Conservation (phyloP, 163 green algal genomes). For the Prototheca cutis region DNA sequence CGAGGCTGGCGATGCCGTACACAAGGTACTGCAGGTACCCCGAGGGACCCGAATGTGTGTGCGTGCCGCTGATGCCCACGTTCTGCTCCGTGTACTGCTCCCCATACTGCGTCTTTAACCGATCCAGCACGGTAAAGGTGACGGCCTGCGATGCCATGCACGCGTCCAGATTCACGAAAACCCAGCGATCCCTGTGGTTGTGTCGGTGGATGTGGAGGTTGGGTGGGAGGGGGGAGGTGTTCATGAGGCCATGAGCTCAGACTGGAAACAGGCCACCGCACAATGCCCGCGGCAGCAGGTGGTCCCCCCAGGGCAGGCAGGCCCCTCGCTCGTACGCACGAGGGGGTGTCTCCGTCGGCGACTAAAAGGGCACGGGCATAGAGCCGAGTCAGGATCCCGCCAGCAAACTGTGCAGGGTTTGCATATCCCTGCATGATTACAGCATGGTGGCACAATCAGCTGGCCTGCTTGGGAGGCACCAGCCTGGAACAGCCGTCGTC, state of each 20-base stretch:
- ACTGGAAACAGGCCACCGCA: too few species aligned
- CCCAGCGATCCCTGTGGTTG: slow-evolving; percentile 38
- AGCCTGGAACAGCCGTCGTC: not conserved
- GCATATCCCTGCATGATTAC: slow-evolving; percentile 72
- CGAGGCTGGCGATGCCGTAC: slow-evolving; percentile 63
- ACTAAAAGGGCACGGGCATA: slow-evolving; percentile 67
- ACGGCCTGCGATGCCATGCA: slow-evolving; percentile 81
- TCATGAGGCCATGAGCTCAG: not conserved
- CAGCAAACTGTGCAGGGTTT: slow-evolving; percentile 51
- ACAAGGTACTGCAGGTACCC: slow-evolving; percentile 71
- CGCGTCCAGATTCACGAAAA: slow-evolving; percentile 77
- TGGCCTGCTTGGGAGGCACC: not conserved
- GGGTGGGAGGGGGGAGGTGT: not conserved
- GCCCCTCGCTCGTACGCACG: slow-evolving; percentile 5
- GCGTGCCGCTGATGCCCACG: slow-evolving; percentile 70
- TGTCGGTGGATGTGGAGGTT: too few species aligned
- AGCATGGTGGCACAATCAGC: too few species aligned
- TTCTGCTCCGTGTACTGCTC: slow-evolving; percentile 67
- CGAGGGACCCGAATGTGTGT: slow-evolving; percentile 61
- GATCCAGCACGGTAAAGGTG: slow-evolving; percentile 53
- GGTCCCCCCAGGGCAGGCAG: too few species aligned
- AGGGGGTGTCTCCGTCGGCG: slow-evolving; percentile 29
- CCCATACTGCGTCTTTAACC: slow-evolving; percentile 53
- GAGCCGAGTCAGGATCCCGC: slow-evolving; percentile 65
- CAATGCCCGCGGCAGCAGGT: too few species aligned